Conservation (phyloP, 345 rosid genomes). For the Kandelia obovata region DNA sequence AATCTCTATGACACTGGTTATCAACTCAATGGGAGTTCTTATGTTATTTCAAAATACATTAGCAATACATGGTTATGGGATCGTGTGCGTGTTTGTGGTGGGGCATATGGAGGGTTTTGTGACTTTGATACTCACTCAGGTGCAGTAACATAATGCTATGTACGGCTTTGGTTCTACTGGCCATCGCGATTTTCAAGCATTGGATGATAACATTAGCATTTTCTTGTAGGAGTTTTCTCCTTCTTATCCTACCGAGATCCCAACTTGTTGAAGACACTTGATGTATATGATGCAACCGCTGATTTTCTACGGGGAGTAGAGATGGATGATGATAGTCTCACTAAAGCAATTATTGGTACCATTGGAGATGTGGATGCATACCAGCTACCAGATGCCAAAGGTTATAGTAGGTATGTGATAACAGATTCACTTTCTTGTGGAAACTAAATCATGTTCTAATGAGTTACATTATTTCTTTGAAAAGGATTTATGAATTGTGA, state of each 20-base stretch:
- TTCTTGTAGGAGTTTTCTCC: slow-evolving; percentile 64
- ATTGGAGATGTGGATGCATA: slow-evolving; percentile 92
- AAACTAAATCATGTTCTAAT: background rate
- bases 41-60: slow-evolving; percentile 85
- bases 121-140: slow-evolving; percentile 96
- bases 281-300: slow-evolving; percentile 76
- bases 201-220: background rate
- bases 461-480: background rate
- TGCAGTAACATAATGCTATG: slow-evolving; percentile 15
- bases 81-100: slow-evolving; percentile 93
- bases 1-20: slow-evolving; percentile 75
- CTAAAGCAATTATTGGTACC: slow-evolving; percentile 95
- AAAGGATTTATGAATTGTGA: background rate
- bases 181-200: slow-evolving; percentile 13
- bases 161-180: background rate
- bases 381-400: slow-evolving; percentile 98
- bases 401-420: slow-evolving; percentile 76
- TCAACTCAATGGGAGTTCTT: slow-evolving; percentile 79
- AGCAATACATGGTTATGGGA: slow-evolving; percentile 98
- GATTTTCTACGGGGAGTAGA: slow-evolving; percentile 78
- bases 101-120: slow-evolving; percentile 97
- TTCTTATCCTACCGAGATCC: slow-evolving; percentile 92
- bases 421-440: background rate
- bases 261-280: slow-evolving; percentile 84
- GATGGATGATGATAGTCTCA: slow-evolving; percentile 76